Evolutionary conservation across 345 rosid species (phyloP), one percentile per base, ranked within the genome.

Genomic region (Populus deltoides): DNA sequence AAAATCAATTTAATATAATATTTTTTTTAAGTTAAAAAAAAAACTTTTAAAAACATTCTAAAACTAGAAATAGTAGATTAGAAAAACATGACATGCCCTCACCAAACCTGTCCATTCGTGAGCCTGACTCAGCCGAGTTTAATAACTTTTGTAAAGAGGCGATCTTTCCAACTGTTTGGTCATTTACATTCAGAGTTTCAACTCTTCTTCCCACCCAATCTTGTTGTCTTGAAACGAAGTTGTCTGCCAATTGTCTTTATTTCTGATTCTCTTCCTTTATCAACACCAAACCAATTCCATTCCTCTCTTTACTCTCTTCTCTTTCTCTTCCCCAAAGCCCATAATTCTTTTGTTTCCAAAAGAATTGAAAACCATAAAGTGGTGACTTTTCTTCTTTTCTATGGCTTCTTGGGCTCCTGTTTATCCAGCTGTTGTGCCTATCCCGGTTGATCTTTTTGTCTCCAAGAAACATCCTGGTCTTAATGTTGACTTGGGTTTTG

Each of bases 401-500:
- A 87, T 85, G 90, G 87, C 82, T n/a, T 74, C 74, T 71, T 81
- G 83, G 1, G 83, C 77, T 33, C 75, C 81, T 45, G 36, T 75
- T 8, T 53, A 83, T 36, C 81, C 82, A 15, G 87, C 82, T 29
- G 80, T 75, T 59, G n/a, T 70, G 49, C 83, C 80, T 12, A 90
- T 94, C 72, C 94, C 97, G 41, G 61, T 90, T 43, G 95, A 92
- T 78, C 90, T 92, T 62, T 94, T 92, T 79, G 89, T 80, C 29
- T 92, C 97, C 39, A 93, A 90, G 86, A 89, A 90, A 55, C 88
- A 87, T 55, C 88, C 85, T 39, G 90, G 85, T 15, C 92, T 92
- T 59, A 73, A 76, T 66, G 94, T 92, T 20, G 90, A 89, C 38
- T 79, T 90, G 51, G 93, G 92, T 3, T 90, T 95, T 47, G 87